phyloP scores from a whole-genome alignment of 2,329 filamentous ascomycete genomes.

The Fusarium pilosicola region DNA sequence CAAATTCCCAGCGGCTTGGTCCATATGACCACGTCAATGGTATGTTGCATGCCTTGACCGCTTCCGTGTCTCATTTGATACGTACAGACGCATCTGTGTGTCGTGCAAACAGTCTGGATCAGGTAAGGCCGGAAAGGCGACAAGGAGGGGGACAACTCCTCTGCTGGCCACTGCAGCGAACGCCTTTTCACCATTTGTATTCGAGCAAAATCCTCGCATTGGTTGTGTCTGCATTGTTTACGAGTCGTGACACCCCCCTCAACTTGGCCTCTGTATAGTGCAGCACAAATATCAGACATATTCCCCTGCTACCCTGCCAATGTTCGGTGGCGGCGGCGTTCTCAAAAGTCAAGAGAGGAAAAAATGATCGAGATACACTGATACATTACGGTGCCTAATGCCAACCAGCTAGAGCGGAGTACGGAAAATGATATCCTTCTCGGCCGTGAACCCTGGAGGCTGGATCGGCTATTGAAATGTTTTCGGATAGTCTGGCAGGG shows the following conservation, averaged over 20 bases:
- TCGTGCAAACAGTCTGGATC: conserved; percentile 16
- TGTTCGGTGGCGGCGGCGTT: conserved; percentile 19
- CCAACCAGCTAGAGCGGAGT: not conserved
- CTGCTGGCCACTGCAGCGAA: conserved; percentile 15
- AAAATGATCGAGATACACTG: conserved; percentile 11
- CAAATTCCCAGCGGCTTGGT: conserved; percentile 36
- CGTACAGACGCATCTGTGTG: conserved; percentile 18
- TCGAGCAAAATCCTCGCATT: conserved; percentile 16
- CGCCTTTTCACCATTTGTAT: conserved; percentile 29
- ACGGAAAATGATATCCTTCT: conserved; percentile 27
- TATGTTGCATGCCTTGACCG: conserved; percentile 26
- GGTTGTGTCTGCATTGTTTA: conserved; percentile 14
- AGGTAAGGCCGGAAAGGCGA: conserved; percentile 15
- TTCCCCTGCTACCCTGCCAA: conserved; percentile 5
- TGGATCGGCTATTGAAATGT: conserved; percentile 28
- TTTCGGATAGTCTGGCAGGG: conserved; percentile 24
- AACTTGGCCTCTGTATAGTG: conserved; percentile 1
- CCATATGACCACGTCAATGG: conserved; percentile 32
- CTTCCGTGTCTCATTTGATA: conserved; percentile 24
- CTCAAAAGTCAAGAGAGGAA: not conserved
- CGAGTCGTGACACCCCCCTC: conserved; percentile 5
- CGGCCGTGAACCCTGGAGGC: conserved; percentile 11
- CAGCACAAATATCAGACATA: not conserved
- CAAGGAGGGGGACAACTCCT: conserved; percentile 10
- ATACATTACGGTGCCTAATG: not conserved